Conservation (phyloP, 352 stramenopile genomes). For the Phytophthora pluvialis region DNA sequence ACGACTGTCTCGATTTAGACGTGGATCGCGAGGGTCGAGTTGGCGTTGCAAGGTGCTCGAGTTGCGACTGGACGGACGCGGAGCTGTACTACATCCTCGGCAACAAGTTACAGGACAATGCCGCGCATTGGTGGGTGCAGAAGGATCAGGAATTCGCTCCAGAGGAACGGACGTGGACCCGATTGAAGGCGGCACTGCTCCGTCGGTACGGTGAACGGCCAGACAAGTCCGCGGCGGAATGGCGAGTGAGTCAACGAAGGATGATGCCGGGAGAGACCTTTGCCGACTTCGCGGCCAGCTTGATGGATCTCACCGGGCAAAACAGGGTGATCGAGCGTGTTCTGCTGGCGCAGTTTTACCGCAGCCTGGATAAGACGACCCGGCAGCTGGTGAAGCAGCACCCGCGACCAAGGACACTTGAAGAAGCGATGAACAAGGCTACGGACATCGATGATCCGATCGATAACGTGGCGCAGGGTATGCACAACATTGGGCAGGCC, state of each 20-base stretch:
- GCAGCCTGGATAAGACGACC: not conserved
- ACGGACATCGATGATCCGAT: not conserved
- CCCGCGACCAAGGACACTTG: not conserved
- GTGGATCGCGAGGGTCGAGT: not conserved
- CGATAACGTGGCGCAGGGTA: not conserved
- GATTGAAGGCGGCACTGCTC: slow-evolving; percentile 7
- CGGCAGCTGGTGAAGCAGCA: not conserved
- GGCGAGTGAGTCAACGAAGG: not conserved
- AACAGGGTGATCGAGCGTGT: not conserved
- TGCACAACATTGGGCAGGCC: not conserved
- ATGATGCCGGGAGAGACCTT: not conserved
- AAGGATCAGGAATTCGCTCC: not conserved
- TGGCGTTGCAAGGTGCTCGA: not conserved
- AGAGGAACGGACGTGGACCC: not conserved
- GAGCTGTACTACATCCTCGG: slow-evolving; percentile 8
- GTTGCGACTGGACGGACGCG: not conserved
- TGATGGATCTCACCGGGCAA: not conserved
- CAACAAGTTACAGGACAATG: slow-evolving; percentile 6
- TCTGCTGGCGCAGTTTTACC: not conserved
- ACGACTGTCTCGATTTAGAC: not conserved
- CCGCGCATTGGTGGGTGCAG: slow-evolving; percentile 1
- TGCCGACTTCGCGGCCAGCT: not conserved
- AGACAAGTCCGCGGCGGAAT: not conserved
- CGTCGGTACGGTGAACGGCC: not conserved
- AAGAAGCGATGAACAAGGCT: not conserved